Evolutionary conservation across 768 basidiomycete species (phyloP).

Genomic region (Lentinula boryana): DNA sequence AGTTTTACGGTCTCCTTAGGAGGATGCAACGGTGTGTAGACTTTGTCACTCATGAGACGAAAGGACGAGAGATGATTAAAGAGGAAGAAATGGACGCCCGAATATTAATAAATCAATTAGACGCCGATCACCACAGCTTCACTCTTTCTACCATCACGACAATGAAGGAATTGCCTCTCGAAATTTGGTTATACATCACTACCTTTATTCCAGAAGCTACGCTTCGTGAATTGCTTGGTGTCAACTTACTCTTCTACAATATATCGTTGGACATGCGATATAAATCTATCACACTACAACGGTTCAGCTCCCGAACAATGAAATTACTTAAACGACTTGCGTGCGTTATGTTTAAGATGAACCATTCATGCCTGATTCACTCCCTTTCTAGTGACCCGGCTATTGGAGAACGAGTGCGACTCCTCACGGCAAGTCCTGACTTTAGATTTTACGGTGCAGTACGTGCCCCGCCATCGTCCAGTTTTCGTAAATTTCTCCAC

Average conservation of each 20-base stretch:
- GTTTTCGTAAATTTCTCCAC: slow-evolving; percentile 10
- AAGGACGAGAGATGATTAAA: not conserved
- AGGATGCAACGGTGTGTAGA: slow-evolving; percentile 21
- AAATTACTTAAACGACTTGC: slow-evolving; percentile 14
- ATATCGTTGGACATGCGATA: slow-evolving; percentile 25
- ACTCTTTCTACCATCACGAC: not conserved
- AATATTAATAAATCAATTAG: not conserved
- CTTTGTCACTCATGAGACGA: slow-evolving; percentile 15
- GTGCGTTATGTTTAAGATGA: slow-evolving; percentile 10
- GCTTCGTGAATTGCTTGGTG: slow-evolving; percentile 17
- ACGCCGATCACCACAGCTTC: not conserved
- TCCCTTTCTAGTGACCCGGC: slow-evolving; percentile 13
- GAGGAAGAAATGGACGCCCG: not conserved
- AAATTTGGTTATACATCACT: slow-evolving; percentile 26
- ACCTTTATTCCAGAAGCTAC: slow-evolving; percentile 22
- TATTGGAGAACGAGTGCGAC: slow-evolving; percentile 19
- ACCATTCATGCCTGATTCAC: not conserved
- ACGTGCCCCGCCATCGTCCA: not conserved
- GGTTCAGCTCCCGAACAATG: slow-evolving; percentile 13
- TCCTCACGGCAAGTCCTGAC: slow-evolving; percentile 10
- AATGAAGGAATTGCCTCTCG: slow-evolving; percentile 19
- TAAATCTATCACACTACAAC: slow-evolving; percentile 17
- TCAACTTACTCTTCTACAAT: slow-evolving; percentile 27
- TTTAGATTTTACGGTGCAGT: slow-evolving; percentile 7
- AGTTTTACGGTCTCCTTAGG: not conserved